Percentiles rank a stretch among this genome's conserved stretches.
Evolutionary conservation across 2,329 filamentous ascomycete genomes (phyloP).

Genomic region (Calonectria pauciramosa): DNA sequence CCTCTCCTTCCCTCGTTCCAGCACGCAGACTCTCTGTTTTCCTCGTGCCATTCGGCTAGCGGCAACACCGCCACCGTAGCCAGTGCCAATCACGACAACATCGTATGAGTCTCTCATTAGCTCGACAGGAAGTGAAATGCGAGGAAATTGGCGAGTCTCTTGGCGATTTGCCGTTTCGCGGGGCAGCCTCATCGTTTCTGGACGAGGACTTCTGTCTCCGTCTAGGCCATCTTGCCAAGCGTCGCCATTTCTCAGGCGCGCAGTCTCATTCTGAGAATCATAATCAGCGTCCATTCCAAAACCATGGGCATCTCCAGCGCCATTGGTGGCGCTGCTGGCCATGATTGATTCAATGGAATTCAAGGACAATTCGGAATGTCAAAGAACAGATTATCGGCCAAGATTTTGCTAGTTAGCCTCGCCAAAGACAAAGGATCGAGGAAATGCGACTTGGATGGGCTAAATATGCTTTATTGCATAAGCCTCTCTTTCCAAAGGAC

Average conservation of each 20-base stretch:
- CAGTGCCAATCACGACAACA: slow-evolving; percentile 76
- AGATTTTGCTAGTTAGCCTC: not conserved
- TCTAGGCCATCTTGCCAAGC: not conserved
- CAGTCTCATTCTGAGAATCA: not conserved
- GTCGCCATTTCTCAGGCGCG: not conserved
- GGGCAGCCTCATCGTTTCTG: not conserved
- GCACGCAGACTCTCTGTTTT: slow-evolving; percentile 70
- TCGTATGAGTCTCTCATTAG: slow-evolving; percentile 72
- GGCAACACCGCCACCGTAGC: slow-evolving; percentile 77
- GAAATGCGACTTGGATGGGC: not conserved
- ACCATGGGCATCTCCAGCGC: not conserved
- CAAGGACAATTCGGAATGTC: not conserved
- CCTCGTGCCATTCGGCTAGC: slow-evolving; percentile 73
- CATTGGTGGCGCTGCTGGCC: not conserved
- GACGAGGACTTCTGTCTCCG: not conserved
- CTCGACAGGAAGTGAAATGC: slow-evolving; percentile 70
- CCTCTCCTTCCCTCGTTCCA: slow-evolving; percentile 74
- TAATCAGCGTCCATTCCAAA: not conserved
- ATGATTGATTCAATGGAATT: not conserved
- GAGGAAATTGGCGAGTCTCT: slow-evolving; percentile 55
- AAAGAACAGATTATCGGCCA: not conserved
- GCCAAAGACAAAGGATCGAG: too few relatives aligned
- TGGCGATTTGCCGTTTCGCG: not conserved
- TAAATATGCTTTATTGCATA: not conserved
- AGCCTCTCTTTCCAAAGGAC: not conserved